Conservation (phyloP, 2,329 filamentous ascomycete species). For the Talaromyces verruculosus region DNA sequence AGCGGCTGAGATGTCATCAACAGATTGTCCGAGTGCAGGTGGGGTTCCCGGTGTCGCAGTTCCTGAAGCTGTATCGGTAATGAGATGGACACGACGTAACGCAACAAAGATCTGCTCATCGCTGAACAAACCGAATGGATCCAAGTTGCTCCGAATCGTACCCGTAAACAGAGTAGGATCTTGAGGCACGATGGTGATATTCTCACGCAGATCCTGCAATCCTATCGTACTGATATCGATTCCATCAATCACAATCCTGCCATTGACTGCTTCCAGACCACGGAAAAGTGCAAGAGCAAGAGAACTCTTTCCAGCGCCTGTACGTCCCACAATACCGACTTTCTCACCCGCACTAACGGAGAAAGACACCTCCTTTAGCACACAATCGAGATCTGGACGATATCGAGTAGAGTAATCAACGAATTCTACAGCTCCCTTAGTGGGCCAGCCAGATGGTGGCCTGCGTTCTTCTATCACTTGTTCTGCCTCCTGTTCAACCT, state of each 20-base stretch:
- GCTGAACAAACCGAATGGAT: constrained; percentile 85
- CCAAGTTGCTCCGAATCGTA: constrained; percentile 86
- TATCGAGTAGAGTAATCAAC: constrained; percentile 87
- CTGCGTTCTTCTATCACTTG: constrained; percentile 74
- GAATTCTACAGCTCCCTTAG: constrained; percentile 82
- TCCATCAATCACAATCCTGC: constrained; percentile 85
- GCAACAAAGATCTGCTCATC: constrained; percentile 88
- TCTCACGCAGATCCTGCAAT: constrained; percentile 86
- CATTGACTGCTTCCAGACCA: constrained; percentile 84
- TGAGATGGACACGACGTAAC: constrained; percentile 83
- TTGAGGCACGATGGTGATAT: constrained; percentile 96
- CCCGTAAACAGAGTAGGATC: constrained; percentile 90
- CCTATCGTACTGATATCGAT: constrained; percentile 89
- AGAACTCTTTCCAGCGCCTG: constrained; percentile 94
- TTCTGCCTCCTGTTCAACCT: constrained; percentile 89
- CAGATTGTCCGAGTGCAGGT: constrained; percentile 27
- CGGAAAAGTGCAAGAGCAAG: constrained; percentile 90
- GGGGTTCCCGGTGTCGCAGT: constrained; percentile 36
- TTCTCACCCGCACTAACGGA: constrained; percentile 84
- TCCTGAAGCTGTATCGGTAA: constrained; percentile 49
- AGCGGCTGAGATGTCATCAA: constrained; percentile 27
- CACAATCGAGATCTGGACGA: constrained; percentile 79
- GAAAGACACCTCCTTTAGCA: constrained; percentile 80
- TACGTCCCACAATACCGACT: constrained; percentile 93
- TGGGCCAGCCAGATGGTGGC: constrained; percentile 80